These are phyloP conservation scores for Leccinum solheimii DNA, from an alignment of 1,284 basidiomycete species.

Conservation along the genomic window DNA sequence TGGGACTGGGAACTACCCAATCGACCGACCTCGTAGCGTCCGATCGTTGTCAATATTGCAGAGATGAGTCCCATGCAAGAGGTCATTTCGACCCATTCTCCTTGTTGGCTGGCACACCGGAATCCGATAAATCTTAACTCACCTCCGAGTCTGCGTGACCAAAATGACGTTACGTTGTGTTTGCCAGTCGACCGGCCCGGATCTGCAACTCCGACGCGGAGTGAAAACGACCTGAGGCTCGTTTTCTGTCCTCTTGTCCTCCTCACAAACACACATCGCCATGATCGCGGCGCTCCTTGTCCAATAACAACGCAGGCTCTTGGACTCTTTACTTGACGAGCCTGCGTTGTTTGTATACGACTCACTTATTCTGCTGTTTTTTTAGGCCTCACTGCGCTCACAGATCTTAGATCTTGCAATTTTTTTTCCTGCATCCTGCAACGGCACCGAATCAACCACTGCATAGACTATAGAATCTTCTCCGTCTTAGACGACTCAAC, in stretches of 20 bases:
- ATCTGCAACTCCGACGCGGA: constrained; percentile 18
- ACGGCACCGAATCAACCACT: neutral
- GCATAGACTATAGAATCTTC: constrained; percentile 32
- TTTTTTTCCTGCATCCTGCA: neutral
- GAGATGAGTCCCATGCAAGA: neutral
- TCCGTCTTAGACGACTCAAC: constrained; percentile 2
- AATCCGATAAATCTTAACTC: neutral
- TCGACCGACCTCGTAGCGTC: neutral
- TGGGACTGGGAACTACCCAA: neutral
- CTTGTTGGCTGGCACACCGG: neutral
- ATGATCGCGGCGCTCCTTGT: constrained; percentile 38
- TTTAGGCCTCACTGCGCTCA: neutral
- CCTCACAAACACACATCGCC: constrained; percentile 13
- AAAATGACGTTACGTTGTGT: too few relatives aligned
- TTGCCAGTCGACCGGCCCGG: neutral
- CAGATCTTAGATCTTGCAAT: constrained; percentile 2
- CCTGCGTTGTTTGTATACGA: constrained; percentile 18
- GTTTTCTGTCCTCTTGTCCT: neutral
- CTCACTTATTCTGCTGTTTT: neutral
- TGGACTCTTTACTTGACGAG: constrained; percentile 9
- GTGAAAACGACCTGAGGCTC: neutral
- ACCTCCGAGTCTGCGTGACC: neutral
- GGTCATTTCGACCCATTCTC: neutral
- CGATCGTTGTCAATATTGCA: neutral
- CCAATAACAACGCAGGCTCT: constrained; percentile 35